Conservation (phyloP, 371 early-diverging fungal genomes). For the Mucor piriformis region DNA sequence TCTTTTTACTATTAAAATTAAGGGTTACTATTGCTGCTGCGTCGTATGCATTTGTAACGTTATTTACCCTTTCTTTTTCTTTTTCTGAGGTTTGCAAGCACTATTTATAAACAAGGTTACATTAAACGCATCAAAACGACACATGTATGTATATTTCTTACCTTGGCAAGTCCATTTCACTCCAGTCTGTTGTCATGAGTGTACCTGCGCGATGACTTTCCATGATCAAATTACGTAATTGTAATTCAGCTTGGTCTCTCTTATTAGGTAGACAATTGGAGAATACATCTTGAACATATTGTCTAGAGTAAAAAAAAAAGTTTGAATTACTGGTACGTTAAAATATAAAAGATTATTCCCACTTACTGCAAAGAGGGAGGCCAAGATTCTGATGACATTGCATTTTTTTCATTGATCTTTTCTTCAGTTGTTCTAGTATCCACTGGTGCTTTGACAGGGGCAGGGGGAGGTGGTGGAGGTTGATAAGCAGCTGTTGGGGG, state of each 20-base stretch:
- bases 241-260: conserved; percentile 54
- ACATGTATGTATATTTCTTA: conserved; percentile 23
- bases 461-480: background rate
- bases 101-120: conserved; percentile 7
- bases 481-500: conserved; percentile 4
- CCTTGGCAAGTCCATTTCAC: conserved; percentile 65
- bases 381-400: conserved; percentile 38
- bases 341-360: too few relatives aligned
- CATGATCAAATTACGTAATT: conserved; percentile 61
- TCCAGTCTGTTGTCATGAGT: conserved; percentile 69
- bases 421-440: conserved; percentile 1
- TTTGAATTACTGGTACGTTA: too few relatives aligned
- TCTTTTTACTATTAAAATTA: conserved; percentile 14
- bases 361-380: conserved; percentile 50
- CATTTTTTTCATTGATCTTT: conserved; percentile 16
- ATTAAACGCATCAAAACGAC: background rate
- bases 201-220: conserved; percentile 53
- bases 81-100: conserved; percentile 26
- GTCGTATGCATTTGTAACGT: too few relatives aligned
- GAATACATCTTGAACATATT: conserved; percentile 67
- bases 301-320: conserved; percentile 31
- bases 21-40: too few relatives aligned
- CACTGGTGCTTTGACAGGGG: too few relatives aligned
- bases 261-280: conserved; percentile 51
- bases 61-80: conserved; percentile 32